Evolutionary conservation across 306 rosid species (phyloP).

Genomic region (Sicyos baderoa): DNA sequence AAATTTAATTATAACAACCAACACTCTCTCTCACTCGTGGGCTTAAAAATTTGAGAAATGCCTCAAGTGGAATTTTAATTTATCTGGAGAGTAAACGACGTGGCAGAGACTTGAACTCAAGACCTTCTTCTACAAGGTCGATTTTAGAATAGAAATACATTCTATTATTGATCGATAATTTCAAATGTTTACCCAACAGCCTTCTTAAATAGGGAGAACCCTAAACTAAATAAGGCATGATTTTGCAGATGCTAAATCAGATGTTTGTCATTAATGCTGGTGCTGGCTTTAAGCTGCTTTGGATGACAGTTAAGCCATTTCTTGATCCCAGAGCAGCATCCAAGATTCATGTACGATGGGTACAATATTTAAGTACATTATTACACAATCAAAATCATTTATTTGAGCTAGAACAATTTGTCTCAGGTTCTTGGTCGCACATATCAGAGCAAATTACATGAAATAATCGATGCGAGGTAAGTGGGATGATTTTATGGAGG

Average conservation of each 20-base stretch:
- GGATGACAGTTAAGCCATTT: conserved; percentile 72
- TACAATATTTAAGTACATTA: conserved; percentile 14
- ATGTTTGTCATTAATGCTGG: conserved; percentile 93
- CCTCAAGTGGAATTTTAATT: too few relatives aligned
- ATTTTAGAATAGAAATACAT: too few relatives aligned
- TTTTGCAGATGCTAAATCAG: conserved; percentile 64
- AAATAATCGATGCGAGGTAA: conserved; percentile 68
- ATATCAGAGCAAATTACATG: conserved; percentile 69
- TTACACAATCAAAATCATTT: background rate
- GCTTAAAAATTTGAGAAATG: too few relatives aligned
- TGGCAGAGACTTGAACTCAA: too few relatives aligned
- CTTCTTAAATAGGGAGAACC: too few relatives aligned
- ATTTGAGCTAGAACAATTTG: conserved; percentile 4
- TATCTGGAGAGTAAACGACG: too few relatives aligned
- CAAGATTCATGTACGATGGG: conserved; percentile 73
- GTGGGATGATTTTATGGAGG: conserved; percentile 15
- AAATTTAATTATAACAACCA: too few relatives aligned
- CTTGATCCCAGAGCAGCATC: conserved; percentile 72
- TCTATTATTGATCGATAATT: too few relatives aligned
- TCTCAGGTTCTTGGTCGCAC: conserved; percentile 77
- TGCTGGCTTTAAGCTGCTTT: conserved; percentile 75
- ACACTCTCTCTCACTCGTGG: too few relatives aligned
- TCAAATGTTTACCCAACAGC: too few relatives aligned
- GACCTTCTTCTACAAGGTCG: too few relatives aligned
- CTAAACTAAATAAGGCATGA: too few relatives aligned